Conservation (phyloP, 2,329 filamentous ascomycete genomes). For the Knoxdaviesia capensis region DNA sequence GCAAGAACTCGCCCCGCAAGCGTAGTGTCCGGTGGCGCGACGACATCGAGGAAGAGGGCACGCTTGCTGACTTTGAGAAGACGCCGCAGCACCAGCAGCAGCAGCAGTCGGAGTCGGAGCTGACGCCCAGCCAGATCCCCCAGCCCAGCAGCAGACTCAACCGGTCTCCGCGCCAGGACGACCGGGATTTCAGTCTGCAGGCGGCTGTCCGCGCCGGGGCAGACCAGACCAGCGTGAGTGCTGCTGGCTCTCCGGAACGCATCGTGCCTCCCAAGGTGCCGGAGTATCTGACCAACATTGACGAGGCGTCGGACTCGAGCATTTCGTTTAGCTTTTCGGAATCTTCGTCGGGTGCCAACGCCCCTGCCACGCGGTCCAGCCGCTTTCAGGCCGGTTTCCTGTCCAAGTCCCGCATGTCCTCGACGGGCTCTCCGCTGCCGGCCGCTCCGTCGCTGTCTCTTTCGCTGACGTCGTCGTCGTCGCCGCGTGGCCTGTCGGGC, state of each 20-base stretch:
- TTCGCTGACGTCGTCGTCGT: conserved; percentile 32
- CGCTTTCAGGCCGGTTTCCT: conserved; percentile 83
- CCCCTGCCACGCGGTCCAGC: conserved; percentile 23
- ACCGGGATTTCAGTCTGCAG: no score
- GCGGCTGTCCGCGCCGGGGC: no score
- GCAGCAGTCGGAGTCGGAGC: neutral
- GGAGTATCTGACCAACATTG: no score
- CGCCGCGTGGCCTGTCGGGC: conserved; percentile 12
- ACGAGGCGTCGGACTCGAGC: no score
- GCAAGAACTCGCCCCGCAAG: conserved; percentile 31
- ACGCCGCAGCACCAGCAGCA: conserved; percentile 52
- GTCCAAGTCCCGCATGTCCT: conserved; percentile 29
- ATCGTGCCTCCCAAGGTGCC: no score
- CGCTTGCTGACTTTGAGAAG: conserved; percentile 76
- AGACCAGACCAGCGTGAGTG: no score
- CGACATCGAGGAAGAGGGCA: conserved; percentile 64
- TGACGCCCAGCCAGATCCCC: neutral
- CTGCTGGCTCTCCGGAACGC: no score
- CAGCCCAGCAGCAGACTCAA: neutral
- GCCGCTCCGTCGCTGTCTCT: conserved; percentile 34
- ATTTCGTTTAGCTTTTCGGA: no score
- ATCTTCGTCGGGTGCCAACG: neutral
- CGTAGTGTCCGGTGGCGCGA: conserved; percentile 82
- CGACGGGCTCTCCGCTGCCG: conserved; percentile 39
- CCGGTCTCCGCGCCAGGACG: no score